A percentile compares a stretch with the other conserved stretches of the same genome.
phyloP scores from a whole-genome alignment of 208 protist species.

The Novymonas esmeraldas region DNA sequence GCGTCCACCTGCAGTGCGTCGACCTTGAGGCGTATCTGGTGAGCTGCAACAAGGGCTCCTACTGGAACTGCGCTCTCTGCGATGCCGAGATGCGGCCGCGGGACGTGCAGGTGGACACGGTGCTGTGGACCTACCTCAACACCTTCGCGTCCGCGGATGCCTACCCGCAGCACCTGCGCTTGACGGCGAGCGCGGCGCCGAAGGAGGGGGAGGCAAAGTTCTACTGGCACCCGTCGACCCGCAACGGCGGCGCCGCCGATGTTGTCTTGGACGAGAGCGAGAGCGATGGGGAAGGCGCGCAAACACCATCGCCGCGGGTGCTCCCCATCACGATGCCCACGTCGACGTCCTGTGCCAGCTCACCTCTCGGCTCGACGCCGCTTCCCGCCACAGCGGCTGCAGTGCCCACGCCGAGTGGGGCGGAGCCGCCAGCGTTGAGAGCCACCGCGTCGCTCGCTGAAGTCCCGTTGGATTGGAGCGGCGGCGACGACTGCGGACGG shows the following conservation, averaged over 20 bases:
- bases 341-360: too few species aligned
- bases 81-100: constrained; percentile 56
- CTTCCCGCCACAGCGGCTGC: too few species aligned
- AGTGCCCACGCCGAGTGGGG: neutral
- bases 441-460: too few species aligned
- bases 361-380: too few species aligned
- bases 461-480: neutral
- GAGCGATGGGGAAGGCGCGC: constrained; percentile 8
- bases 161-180: constrained; percentile 36
- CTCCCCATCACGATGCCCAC: too few species aligned
- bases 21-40: constrained; percentile 72
- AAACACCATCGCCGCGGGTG: neutral
- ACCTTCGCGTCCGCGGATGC: constrained; percentile 10
- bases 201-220: constrained; percentile 11
- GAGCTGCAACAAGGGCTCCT: constrained; percentile 63
- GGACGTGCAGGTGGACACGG: constrained; percentile 68
- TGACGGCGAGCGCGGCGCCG: constrained; percentile 23
- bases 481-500: neutral
- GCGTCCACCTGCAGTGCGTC: constrained; percentile 82
- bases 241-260: constrained; percentile 25
- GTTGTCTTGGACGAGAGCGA: constrained; percentile 34
- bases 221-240: constrained; percentile 41
- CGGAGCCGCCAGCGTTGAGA: neutral
- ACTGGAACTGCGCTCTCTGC: constrained; percentile 89
- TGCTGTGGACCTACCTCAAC: constrained; percentile 63